Percentiles rank a stretch among this genome's conserved stretches.
These are phyloP conservation scores for Sporothrix brasiliensis DNA, from an alignment of 2,329 filamentous ascomycete genomes.

Conservation along the genomic window DNA sequence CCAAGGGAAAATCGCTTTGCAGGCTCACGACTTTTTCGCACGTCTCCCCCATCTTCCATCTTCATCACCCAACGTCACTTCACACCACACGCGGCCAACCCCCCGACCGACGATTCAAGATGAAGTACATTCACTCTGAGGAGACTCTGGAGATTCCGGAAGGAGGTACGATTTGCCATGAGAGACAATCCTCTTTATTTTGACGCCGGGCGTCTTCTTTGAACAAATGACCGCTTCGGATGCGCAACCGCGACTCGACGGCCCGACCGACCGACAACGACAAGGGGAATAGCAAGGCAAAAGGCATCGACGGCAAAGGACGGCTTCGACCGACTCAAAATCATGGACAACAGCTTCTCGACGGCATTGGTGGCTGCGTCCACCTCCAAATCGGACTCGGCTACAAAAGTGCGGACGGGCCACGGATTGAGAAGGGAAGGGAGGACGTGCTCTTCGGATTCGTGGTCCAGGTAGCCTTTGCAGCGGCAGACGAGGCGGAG, in stretches of 20 bases:
- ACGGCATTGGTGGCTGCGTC: background rate
- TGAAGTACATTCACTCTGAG: constrained; percentile 99
- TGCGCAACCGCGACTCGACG: constrained; percentile 28
- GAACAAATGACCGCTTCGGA: background rate
- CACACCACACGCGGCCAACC: constrained; percentile 30
- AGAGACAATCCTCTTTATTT: background rate
- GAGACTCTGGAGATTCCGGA: constrained; percentile 95
- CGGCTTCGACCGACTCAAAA: background rate
- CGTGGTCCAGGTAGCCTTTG: background rate
- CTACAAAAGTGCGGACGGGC: background rate
- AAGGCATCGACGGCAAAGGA: background rate
- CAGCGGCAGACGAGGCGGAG: background rate
- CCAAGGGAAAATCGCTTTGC: constrained; percentile 29
- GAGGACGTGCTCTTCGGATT: background rate
- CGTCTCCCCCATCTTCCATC: constrained; percentile 26
- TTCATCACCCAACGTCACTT: constrained; percentile 33
- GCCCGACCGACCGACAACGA: constrained; percentile 4
- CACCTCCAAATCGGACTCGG: background rate
- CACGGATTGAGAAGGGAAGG: background rate
- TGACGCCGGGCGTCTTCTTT: constrained; percentile 16
- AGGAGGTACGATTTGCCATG: constrained; percentile 66
- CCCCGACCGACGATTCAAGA: constrained; percentile 64
- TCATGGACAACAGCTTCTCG: no score
- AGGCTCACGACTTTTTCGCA: constrained; percentile 30
- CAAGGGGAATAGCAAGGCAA: constrained; percentile 10